These are phyloP conservation scores for Penicillium psychrofluorescens DNA, from an alignment of 495 filamentous ascomycete species.

Conservation along the genomic window DNA sequence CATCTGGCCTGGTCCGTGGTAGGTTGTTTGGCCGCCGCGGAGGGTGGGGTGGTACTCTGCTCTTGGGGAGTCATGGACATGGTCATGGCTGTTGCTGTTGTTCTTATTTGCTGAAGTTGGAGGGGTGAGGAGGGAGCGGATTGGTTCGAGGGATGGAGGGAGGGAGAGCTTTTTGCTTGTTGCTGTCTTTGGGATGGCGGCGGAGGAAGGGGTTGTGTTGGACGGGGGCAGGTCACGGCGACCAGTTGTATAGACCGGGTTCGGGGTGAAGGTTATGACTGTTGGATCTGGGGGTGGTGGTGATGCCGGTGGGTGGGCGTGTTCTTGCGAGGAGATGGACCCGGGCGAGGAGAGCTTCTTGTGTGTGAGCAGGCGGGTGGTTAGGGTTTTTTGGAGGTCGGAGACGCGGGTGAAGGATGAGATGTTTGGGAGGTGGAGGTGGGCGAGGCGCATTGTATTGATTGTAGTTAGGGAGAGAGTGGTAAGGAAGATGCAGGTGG, in stretches of 20 bases:
- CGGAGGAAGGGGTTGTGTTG: slow-evolving; percentile 28
- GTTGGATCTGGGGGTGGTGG: slow-evolving; percentile 54
- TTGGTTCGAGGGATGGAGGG: slow-evolving; percentile 31
- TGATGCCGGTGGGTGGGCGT: slow-evolving; percentile 4
- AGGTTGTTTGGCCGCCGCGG: slow-evolving; percentile 87
- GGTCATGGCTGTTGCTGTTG: no score
- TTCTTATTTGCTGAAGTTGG: slow-evolving; percentile 15
- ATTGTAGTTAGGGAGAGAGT: neutral
- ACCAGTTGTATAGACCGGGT: slow-evolving; percentile 84
- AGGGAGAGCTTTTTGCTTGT: slow-evolving; percentile 15
- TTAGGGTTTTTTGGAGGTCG: slow-evolving; percentile 41
- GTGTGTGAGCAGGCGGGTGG: slow-evolving; percentile 37
- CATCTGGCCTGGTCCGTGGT: slow-evolving; percentile 90
- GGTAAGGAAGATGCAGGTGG: neutral
- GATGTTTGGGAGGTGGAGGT: slow-evolving; percentile 61
- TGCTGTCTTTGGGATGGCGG: neutral
- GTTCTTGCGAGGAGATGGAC: slow-evolving; percentile 17
- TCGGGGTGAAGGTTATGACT: slow-evolving; percentile 75
- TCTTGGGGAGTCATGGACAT: slow-evolving; percentile 12
- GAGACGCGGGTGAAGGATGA: slow-evolving; percentile 43
- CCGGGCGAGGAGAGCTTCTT: slow-evolving; percentile 28
- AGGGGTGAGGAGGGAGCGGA: slow-evolving; percentile 23
- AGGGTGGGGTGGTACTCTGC: slow-evolving; percentile 64
- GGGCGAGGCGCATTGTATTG: slow-evolving; percentile 45
- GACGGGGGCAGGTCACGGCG: slow-evolving; percentile 66